Base-by-base conservation (phyloP, 768 basidiomycete species). In the Trametes punicea region DNA sequence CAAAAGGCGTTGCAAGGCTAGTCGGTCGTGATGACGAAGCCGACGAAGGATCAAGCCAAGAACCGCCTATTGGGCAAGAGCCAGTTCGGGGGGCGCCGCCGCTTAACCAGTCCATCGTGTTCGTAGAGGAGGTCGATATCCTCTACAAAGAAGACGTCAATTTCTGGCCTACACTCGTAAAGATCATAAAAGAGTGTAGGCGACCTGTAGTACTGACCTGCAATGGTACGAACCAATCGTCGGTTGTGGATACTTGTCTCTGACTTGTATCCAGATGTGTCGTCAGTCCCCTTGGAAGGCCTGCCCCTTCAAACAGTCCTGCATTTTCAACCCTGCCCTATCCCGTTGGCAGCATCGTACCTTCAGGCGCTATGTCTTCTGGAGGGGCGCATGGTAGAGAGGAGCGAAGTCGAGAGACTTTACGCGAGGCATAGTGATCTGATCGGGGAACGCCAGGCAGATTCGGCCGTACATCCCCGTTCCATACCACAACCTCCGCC, bases 61-160 rank as follows among this genome's bases (percentile, higher is more conserved):
- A 15, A 15, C n/a, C 46, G 3, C 31, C 21, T 10, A 13, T 36
- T 11, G 34, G 29, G 44, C 36, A 47, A 8, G 34, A 36, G n/a
- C 27, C 47, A 7, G 11, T 20, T 13, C 26, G 26, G 31, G 25
- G 23, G 29, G 4, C 31, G 46, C 29, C 56, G 1, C 41, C 64
- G 23, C 74, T 90, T 55, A 78, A 83, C 52, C 96, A 99, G 73
- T 95, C 93, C 0, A 68, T 96, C 48, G 88, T 98, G 57, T 76
- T 99, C 34, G 71, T 99, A 13, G 97, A 99, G 70, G 97, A 99
- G 68, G 96, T 93, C 6, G 97, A 99, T 70, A 82, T 98, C 38
- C 74, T 98, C 44, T 99, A 86, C 74, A 84, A 83, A 57, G 90
- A 93, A 46, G 97, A 95, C 73, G 67, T 70, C 29, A 87, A 84